phyloP scores from a whole-genome alignment of 1,284 basidiomycete genomes.

The Neonothopanus nambi region DNA sequence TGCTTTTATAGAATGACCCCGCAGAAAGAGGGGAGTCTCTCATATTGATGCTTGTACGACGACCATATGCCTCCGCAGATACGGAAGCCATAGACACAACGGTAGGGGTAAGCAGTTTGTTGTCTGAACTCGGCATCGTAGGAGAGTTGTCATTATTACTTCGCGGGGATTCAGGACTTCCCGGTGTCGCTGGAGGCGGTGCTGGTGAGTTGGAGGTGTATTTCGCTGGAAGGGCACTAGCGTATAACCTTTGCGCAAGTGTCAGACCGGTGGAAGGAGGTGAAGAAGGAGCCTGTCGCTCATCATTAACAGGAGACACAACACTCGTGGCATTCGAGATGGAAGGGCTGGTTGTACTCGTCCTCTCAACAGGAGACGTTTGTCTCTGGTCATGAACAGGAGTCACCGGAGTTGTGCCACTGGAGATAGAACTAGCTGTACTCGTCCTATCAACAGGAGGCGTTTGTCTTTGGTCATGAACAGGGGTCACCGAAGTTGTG shows the following conservation, averaged over 20 bases:
- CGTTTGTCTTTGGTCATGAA: too few relatives aligned
- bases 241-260: slow-evolving; percentile 32
- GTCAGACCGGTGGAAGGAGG: slow-evolving; percentile 17
- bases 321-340: too few relatives aligned
- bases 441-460: too few relatives aligned
- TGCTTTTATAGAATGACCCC: slow-evolving; percentile 3
- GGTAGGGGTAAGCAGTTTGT: too few relatives aligned
- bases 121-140: neutral
- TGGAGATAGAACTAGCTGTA: too few relatives aligned
- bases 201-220: slow-evolving; percentile 15
- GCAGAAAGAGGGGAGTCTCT: neutral
- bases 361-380: too few relatives aligned
- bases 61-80: neutral
- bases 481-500: too few relatives aligned
- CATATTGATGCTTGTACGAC: neutral
- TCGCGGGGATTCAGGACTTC: neutral
- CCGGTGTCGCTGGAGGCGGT: slow-evolving; percentile 1
- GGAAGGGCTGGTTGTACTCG: too few relatives aligned
- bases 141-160: neutral
- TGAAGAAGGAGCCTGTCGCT: slow-evolving; percentile 2
- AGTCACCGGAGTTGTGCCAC: too few relatives aligned
- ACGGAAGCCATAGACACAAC: neutral
- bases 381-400: too few relatives aligned
- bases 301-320: too few relatives aligned
- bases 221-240: slow-evolving; percentile 24